Evolutionary conservation across 2,329 filamentous ascomycete genomes (phyloP).

Genomic region (Colletotrichum orbiculare): DNA sequence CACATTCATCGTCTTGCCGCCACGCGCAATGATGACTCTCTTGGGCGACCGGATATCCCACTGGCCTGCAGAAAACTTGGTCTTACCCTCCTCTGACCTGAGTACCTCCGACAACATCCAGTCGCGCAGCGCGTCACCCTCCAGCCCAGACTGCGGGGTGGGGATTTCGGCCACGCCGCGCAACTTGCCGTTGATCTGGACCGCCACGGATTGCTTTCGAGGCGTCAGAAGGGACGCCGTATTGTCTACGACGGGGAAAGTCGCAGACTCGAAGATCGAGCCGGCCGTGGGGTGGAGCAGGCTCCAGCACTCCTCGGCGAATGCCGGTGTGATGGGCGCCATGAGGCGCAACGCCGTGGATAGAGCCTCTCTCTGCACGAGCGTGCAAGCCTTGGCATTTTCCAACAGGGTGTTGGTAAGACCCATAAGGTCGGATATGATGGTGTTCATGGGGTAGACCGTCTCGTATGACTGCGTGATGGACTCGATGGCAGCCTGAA

Average conservation of each 20-base stretch:
- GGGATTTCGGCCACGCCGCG: conserved; percentile 75
- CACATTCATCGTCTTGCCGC: conserved; percentile 80
- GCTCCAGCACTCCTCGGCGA: conserved; percentile 85
- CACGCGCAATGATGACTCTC: conserved; percentile 73
- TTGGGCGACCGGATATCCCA: conserved; percentile 64
- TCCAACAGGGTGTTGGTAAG: conserved; percentile 77
- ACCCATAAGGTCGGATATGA: conserved; percentile 84
- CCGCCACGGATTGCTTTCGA: conserved; percentile 67
- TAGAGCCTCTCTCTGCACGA: conserved; percentile 61
- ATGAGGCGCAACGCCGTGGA: conserved; percentile 75
- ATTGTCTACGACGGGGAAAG: conserved; percentile 70
- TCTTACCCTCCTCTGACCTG: conserved; percentile 67
- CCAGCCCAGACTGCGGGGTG: conserved; percentile 55
- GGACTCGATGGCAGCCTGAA: conserved; percentile 74
- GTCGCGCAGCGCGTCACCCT: conserved; percentile 58
- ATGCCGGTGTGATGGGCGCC: conserved; percentile 82
- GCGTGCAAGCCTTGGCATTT: conserved; percentile 51
- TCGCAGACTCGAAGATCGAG: conserved; percentile 57
- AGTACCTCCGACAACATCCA: conserved; percentile 74
- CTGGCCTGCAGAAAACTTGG: conserved; percentile 61
- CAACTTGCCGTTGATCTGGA: conserved; percentile 85
- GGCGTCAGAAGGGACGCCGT: conserved; percentile 61
- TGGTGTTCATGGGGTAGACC: conserved; percentile 83
- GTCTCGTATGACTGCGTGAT: conserved; percentile 76
- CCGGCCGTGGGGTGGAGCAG: conserved; percentile 56